A percentile compares a stretch with the other conserved stretches of the same genome.
Evolutionary conservation across 2,329 filamentous ascomycete genomes (phyloP).

Genomic region (Cladorrhinum sp.): DNA sequence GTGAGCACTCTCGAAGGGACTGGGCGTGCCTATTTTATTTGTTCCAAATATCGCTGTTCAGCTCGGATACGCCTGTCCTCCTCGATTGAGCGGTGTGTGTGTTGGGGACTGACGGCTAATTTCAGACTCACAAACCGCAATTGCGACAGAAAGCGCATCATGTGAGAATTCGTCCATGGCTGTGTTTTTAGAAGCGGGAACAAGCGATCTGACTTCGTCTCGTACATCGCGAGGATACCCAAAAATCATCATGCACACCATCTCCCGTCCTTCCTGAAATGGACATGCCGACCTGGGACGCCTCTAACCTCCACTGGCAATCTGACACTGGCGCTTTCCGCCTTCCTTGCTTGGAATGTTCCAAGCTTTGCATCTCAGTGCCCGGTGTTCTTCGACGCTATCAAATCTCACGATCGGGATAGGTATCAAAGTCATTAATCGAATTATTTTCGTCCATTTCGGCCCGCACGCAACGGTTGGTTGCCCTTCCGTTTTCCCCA

Average conservation of each 20-base stretch:
- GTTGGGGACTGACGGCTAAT: not conserved
- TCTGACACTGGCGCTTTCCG: not conserved
- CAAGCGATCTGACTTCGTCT: not conserved
- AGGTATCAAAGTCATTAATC: too few species aligned
- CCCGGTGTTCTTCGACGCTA: too few species aligned
- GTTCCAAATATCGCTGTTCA: not conserved
- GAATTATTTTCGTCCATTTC: too few species aligned
- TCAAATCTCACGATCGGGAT: too few species aligned
- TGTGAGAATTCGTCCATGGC: not conserved
- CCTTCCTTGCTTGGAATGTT: not conserved
- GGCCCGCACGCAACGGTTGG: too few species aligned
- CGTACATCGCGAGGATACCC: not conserved
- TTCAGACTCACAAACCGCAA: not conserved
- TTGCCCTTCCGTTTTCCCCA: too few species aligned
- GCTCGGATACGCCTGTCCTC: not conserved
- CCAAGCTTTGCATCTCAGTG: not conserved
- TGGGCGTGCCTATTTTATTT: not conserved
- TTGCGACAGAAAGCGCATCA: not conserved
- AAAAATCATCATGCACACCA: not conserved
- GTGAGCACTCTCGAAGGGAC: not conserved
- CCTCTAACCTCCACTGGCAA: not conserved
- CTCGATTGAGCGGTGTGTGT: not conserved
- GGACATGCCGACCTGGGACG: not conserved
- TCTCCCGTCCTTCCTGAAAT: constrained; percentile 1
- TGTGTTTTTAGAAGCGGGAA: constrained; percentile 1